Base-by-base conservation (phyloP, 768 basidiomycete genomes). In the Phanerochaete sordida region DNA sequence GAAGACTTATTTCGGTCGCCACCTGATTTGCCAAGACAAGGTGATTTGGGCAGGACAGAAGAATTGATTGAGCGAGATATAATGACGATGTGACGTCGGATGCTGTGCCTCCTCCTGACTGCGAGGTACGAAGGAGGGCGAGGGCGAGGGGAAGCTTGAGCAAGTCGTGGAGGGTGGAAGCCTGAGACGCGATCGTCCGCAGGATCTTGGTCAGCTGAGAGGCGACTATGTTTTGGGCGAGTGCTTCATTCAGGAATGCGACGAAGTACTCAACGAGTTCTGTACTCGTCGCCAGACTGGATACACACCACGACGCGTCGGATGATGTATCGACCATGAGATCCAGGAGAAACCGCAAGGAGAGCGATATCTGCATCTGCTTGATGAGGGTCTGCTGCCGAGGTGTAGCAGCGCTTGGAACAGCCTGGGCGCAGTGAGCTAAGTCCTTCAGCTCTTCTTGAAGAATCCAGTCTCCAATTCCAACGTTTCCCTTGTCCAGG, bases 401-500 rank as follows among this genome's bases (percentile, higher is more conserved):
- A 4, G 70, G 64, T 48, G 68, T 60, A 9, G 60, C 45, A 33
- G 64, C 62, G 15, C 73, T 69, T 15, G 67, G 67, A 47, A 84
- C 68, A 1, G 64, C 62, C 52, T 75, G 74, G 23, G 84, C 71
- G 23, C 72, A 67, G 13, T 69, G 70, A 7, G 72, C 71, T 47
- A 88, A 72, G n/a, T 77, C 72, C 68, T 82, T 84, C 59, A 88
- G 65, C 61, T 89, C 87, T 62, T 87, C 83, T n/a, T 73, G 66
- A 9, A 93, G 65, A 26, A 92, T 65, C 88, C 89, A 93, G 60
- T 88, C 86, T 19, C 83, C 86, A 1, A 88, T 72, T 2, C 84
- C 85, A 23, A 81, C 71, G 26, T 76, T 69, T 1, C 82, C 84
- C 5, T 76, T 70, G 62, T 93, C 91, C 15, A 91, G 70, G 19